These are phyloP conservation scores for Begonia peltatifolia DNA, from an alignment of 306 rosid genomes.

Conservation along the genomic window DNA sequence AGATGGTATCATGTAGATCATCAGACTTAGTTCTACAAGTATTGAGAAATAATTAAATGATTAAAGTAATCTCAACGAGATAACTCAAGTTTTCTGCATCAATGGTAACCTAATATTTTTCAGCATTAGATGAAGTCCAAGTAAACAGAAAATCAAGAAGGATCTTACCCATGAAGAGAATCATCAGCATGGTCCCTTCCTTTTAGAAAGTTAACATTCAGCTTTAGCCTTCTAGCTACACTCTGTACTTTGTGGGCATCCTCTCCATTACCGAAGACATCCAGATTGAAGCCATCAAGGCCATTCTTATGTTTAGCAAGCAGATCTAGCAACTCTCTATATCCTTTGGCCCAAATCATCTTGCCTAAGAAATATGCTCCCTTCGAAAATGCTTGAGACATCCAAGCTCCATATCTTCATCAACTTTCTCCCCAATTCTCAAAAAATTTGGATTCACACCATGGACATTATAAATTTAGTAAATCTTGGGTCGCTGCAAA, in stretches of 20 bases:
- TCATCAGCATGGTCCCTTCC: constrained; percentile 98
- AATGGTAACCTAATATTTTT: background rate
- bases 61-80: no score
- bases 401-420: constrained; percentile 66
- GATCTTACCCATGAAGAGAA: constrained; percentile 73
- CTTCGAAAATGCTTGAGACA: constrained; percentile 57
- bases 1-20: background rate
- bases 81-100: no score
- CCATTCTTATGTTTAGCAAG: constrained; percentile 60
- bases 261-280: constrained; percentile 92
- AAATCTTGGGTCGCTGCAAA: constrained; percentile 94
- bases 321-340: constrained; percentile 74
- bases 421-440: constrained; percentile 74
- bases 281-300: constrained; percentile 81
- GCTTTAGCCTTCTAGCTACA: constrained; percentile 63
- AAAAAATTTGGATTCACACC: constrained; percentile 96
- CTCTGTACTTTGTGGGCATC: constrained; percentile 80
- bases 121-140: background rate
- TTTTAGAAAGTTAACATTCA: constrained; percentile 75
- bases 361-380: constrained; percentile 98
- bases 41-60: no score
- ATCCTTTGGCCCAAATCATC: constrained; percentile 99
- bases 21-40: no score
- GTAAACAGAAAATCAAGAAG: background rate
- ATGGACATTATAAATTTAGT: constrained; percentile 92